Base-by-base conservation (phyloP, 1,139 yeast species). In the Candida freyschussii region DNA sequence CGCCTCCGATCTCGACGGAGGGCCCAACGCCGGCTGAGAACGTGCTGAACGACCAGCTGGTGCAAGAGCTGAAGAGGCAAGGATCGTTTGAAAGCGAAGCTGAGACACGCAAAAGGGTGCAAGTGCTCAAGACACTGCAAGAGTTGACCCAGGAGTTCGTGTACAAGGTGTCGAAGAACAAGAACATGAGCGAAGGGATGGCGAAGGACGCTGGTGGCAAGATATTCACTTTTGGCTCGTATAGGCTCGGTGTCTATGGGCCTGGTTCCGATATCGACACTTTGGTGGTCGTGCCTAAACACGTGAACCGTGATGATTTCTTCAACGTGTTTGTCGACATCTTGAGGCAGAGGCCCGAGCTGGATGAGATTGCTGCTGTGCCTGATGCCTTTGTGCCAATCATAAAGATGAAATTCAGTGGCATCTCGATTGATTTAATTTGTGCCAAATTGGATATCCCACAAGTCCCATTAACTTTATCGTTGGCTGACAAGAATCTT, bases 261-360 rank as follows among this genome's bases (percentile, higher is more conserved):
- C 98, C 98, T 0, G 97, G 98, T 1, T 84, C 95, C 0, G 99
- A 91, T 78, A 91, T 91, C 39, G 99, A 91, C 64, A 85, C 98
- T 0, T 63, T 91, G 27, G 84, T 93, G 9, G 97, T 91, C 13
- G 96, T 84, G 6, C 99, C 99, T 2, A 89, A 89, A 48, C 97
- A 91, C 57, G 95, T 91, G n/a, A 68, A 82, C 0, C 69, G 96
- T 43, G 86, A 81, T 14, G 94, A 89, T 57, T 93, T 91, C 54
- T 93, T 91, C 54, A 72, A 69, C 2, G 86, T 83, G 1, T 87
- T 91, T 59, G 82, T 69, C 24, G 69, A 72, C 27, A 56, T 91
- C 13, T 55, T 91, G 40, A 67, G 82, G 41, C 63, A 68, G 39
- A 67, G 95, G 41, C 73, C 81, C 1, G 98, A 89, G 50, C 57